phyloP scores from a whole-genome alignment of 169 alveolate species.

The Plasmodium falciparum region DNA sequence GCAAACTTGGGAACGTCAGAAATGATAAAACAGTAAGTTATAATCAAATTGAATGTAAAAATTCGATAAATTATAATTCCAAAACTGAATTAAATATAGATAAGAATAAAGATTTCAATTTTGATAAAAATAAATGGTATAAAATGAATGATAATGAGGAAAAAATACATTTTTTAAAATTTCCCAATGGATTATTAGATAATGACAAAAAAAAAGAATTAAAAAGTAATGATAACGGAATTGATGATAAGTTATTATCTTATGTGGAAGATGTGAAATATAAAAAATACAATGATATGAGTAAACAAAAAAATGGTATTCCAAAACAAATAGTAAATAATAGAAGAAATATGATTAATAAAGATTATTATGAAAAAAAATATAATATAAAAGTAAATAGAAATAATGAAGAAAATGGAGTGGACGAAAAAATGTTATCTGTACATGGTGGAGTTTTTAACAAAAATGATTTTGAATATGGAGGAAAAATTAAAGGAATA shows the following conservation, averaged over 20 bases:
- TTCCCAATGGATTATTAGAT: slow-evolving; percentile 7
- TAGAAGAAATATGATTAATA: slow-evolving; percentile 4
- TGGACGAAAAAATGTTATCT: slow-evolving; percentile 6
- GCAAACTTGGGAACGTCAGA: background rate
- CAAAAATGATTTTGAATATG: slow-evolving; percentile 15
- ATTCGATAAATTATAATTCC: slow-evolving; percentile 10
- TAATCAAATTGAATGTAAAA: background rate
- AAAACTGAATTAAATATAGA: background rate
- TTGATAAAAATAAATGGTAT: background rate
- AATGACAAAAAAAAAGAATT: slow-evolving; percentile 1
- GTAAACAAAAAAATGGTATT: background rate
- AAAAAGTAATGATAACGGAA: slow-evolving; percentile 9
- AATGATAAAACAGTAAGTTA: slow-evolving; percentile 16
- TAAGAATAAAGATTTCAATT: slow-evolving; percentile 5
- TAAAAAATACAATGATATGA: no score
- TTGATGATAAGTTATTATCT: slow-evolving; percentile 1
- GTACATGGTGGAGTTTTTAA: background rate
- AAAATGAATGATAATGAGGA: slow-evolving; percentile 12
- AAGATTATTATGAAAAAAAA: slow-evolving; percentile 15
- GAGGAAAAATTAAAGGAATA: background rate
- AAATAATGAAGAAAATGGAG: background rate
- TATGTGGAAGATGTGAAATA: no score
- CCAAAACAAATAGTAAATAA: background rate
- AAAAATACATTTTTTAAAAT: background rate
- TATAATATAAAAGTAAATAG: slow-evolving; percentile 16